These are phyloP conservation scores for Eimeria necatrix DNA, from an alignment of 169 alveolate species.

Conservation along the genomic window DNA sequence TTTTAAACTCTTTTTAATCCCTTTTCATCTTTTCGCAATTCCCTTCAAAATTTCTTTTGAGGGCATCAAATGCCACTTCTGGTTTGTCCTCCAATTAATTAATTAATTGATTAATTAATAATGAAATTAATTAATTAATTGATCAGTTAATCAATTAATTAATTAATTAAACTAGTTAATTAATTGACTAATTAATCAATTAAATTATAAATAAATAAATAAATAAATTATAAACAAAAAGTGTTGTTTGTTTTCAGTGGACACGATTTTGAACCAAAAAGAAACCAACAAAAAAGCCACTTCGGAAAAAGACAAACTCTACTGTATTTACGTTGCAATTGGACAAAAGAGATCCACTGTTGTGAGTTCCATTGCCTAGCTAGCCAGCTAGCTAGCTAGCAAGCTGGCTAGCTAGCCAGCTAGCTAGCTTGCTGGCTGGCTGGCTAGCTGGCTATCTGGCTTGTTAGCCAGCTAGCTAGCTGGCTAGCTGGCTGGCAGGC, in stretches of 20 bases:
- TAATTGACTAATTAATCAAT: neutral
- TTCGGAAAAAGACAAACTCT: conserved; percentile 93
- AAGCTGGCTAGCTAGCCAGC: neutral
- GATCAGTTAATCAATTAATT: no score
- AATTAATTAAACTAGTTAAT: neutral
- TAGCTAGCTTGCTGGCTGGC: neutral
- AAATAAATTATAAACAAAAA: neutral
- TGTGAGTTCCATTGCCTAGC: conserved; percentile 89
- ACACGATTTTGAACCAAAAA: conserved; percentile 97
- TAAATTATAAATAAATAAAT: neutral
- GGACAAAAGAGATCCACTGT: conserved; percentile 98
- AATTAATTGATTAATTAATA: no score
- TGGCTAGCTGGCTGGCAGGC: neutral
- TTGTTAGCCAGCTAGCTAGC: neutral
- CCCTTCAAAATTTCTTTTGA: no score
- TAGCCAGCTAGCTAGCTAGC: conserved; percentile 54
- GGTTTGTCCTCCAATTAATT: no score
- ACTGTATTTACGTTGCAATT: conserved; percentile 99
- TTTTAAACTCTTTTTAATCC: no score
- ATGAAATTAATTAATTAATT: no score
- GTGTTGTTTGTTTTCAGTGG: conserved; percentile 85
- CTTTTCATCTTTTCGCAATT: no score
- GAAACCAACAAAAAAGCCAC: conserved; percentile 86
- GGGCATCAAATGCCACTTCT: no score
- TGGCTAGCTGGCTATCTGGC: neutral